Conservation (phyloP, 2,329 filamentous ascomycete genomes). For the Fragosphaeria purpurea region DNA sequence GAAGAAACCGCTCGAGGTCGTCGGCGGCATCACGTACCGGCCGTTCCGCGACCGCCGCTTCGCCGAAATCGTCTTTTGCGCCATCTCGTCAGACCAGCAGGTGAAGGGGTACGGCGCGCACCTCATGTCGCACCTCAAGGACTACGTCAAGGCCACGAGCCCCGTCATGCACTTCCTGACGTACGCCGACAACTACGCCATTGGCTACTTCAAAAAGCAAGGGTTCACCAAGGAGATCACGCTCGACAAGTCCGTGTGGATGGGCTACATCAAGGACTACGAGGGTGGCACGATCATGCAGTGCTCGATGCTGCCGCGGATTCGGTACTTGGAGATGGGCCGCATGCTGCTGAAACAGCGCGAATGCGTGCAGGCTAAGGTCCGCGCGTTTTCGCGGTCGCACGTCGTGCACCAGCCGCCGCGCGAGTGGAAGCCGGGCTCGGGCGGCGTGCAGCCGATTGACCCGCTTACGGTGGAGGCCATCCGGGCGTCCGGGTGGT, state of each 20-base stretch:
- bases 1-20: conserved; percentile 91
- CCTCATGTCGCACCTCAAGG: conserved; percentile 94
- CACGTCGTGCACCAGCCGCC: conserved; percentile 82
- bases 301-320: conserved; percentile 90
- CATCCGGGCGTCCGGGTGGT: conserved; percentile 90
- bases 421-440: conserved; percentile 61
- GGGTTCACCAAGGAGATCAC: conserved; percentile 99
- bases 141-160: conserved; percentile 95
- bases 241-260: conserved; percentile 81
- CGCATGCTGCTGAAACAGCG: conserved; percentile 97
- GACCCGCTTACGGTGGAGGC: conserved; percentile 80
- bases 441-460: conserved; percentile 56
- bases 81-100: conserved; percentile 94
- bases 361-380: conserved; percentile 89
- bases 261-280: conserved; percentile 99
- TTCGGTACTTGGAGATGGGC: conserved; percentile 85
- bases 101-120: conserved; percentile 98
- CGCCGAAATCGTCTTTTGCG: conserved; percentile 97
- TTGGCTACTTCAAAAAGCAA: conserved; percentile 98
- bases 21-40: conserved; percentile 92
- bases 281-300: conserved; percentile 99
- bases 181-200: conserved; percentile 97
- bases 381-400: conserved; percentile 78
- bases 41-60: conserved; percentile 88
- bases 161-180: conserved; percentile 98